Evolutionary conservation across 257 asterid species (phyloP), one percentile per base, ranked within the genome.

Genomic region (Solanum neorickii): DNA sequence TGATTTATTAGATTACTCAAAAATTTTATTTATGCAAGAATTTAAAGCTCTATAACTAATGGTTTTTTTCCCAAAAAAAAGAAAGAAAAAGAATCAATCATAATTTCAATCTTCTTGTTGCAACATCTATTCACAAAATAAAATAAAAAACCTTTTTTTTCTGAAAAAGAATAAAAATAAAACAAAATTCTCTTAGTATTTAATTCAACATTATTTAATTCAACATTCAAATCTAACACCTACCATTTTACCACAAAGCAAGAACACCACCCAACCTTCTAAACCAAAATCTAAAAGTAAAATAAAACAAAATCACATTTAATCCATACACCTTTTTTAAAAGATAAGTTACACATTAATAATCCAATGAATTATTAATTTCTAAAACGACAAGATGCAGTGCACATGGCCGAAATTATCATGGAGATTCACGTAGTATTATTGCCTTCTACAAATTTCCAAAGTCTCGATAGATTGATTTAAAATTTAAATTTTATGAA

Each of bases 381-480:
- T 44, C 15, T 1, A 15, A 78, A 14, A 46, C 11, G 25, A 78
- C 65, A 46, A 47, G 15, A 78, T 78, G 52, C 15, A 44, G 41
- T 27, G 84, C n/a, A 25, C 41, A 78, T 44, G 84, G 3, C 21
- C 0, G 60, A 44, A 15, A 78, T 27, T 15, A 46, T 15, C 65
- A 46, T 46, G 27, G 84, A 39, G 52, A n/a, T 21, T 39, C 33
- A 21, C 82, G 31, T 21, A 3, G 52, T 1, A 37, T 37, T 39
- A 74, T 74, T 74, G 3, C 33, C 82, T 21, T 21, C 1, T 3
- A 6, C 33, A 46, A 35, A 9, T 46, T 29, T 80, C 66, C 42
- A 27, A 27, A 27, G 31, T 25, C 0, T 5, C 5, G 4, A 5
- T 2, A 66, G 1, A 12, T 0, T 6, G 0, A 69, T 69, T 15